Evolutionary conservation across 1,284 basidiomycete species (phyloP).

Genomic region (Peniophora sp.): DNA sequence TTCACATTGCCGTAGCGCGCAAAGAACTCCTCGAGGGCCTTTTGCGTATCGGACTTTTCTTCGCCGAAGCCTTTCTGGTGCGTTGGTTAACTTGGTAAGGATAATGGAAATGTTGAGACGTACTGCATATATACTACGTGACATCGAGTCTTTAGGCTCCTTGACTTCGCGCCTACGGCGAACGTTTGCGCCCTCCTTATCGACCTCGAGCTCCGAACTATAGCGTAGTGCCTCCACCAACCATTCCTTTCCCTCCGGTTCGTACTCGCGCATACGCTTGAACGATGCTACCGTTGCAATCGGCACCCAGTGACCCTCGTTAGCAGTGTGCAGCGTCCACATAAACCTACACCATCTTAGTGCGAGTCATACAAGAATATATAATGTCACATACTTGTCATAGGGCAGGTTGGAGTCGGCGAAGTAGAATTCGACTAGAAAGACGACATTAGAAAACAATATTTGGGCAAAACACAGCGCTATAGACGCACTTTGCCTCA

Average conservation of each 20-base stretch:
- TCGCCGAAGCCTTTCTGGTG: constrained; percentile 87
- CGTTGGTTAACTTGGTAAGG: neutral
- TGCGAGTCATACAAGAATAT: neutral
- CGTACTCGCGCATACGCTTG: constrained; percentile 88
- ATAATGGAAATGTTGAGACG: constrained; percentile 22
- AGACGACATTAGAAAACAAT: neutral
- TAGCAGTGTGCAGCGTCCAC: constrained; percentile 80
- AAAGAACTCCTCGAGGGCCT: constrained; percentile 80
- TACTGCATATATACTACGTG: constrained; percentile 80
- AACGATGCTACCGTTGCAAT: constrained; percentile 87
- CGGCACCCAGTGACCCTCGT: constrained; percentile 85
- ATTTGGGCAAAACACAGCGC: neutral
- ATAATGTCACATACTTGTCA: constrained; percentile 60
- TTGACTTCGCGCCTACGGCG: constrained; percentile 67
- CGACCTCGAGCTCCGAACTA: constrained; percentile 70
- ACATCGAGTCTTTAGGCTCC: constrained; percentile 68
- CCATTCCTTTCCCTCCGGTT: constrained; percentile 52
- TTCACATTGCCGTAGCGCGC: constrained; percentile 75
- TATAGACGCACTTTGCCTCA: neutral
- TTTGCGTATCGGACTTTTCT: constrained; percentile 66
- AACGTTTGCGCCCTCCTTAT: constrained; percentile 67
- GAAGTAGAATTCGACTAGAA: constrained; percentile 94
- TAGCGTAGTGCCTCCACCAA: constrained; percentile 58
- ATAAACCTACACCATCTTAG: constrained; percentile 69
- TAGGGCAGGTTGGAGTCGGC: constrained; percentile 93